Percentiles rank a stretch among this genome's conserved stretches.
These are phyloP conservation scores for Pogostemon cablin DNA, from an alignment of 257 asterid genomes.

Conservation along the genomic window DNA sequence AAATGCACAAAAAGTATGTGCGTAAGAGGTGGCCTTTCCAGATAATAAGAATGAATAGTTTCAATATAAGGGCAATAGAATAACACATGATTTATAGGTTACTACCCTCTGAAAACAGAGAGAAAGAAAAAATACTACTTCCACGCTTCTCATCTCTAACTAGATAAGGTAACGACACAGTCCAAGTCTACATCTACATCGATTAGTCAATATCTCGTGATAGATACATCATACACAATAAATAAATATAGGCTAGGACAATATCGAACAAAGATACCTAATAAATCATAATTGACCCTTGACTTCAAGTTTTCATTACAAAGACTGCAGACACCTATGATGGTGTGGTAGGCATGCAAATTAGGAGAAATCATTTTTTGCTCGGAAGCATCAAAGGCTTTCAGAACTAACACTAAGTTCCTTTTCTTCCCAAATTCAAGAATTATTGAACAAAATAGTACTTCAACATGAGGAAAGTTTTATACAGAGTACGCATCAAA, in stretches of 20 bases:
- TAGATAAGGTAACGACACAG: constrained; percentile 19
- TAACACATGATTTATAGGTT: not conserved
- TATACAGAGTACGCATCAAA: constrained; percentile 37
- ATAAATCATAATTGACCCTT: constrained; percentile 52
- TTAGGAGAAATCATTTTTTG: constrained; percentile 56
- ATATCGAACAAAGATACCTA: constrained; percentile 54
- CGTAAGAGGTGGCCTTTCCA: constrained; percentile 35
- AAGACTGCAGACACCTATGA: constrained; percentile 93
- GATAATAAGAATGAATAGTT: constrained; percentile 56
- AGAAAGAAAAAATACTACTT: not conserved
- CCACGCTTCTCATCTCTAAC: constrained; percentile 10
- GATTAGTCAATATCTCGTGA: constrained; percentile 7
- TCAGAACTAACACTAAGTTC: constrained; percentile 70
- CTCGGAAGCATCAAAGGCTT: constrained; percentile 72
- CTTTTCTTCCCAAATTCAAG: constrained; percentile 83
- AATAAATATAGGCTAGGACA: not conserved
- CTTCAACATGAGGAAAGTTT: constrained; percentile 53
- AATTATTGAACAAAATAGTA: constrained; percentile 66
- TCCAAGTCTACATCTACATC: constrained; percentile 5
- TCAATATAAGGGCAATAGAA: constrained; percentile 14
- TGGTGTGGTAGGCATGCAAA: constrained; percentile 75
- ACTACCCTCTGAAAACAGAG: not conserved
- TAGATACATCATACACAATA: not conserved
- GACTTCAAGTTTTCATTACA: constrained; percentile 84
- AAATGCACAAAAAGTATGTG: no score